phyloP scores from a whole-genome alignment of 768 basidiomycete species.

The Mycena maculata region DNA sequence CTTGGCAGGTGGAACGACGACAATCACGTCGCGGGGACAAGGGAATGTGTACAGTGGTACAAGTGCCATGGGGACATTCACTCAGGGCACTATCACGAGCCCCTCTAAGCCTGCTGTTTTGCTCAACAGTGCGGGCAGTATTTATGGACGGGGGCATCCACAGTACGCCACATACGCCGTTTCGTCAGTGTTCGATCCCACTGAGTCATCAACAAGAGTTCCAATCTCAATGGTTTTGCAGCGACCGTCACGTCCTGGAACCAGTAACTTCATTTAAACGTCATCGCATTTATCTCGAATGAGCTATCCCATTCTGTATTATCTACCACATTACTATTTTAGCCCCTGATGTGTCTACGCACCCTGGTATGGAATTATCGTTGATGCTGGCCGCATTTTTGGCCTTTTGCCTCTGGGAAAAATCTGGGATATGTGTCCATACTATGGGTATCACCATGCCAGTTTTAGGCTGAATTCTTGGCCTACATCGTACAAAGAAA shows the following conservation, averaged over 20 bases:
- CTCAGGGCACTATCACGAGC: conserved; percentile 59
- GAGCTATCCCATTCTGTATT: too few relatives aligned
- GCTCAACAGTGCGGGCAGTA: conserved; percentile 65
- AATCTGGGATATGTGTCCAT: too few relatives aligned
- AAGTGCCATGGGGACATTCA: conserved; percentile 54
- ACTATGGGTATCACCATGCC: too few relatives aligned
- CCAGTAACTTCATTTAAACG: not conserved
- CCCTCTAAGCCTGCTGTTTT: conserved; percentile 67
- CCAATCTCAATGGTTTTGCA: conserved; percentile 66
- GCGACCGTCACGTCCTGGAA: conserved; percentile 63
- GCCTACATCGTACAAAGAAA: too few relatives aligned
- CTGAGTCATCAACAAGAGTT: conserved; percentile 64
- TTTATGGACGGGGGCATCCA: conserved; percentile 72
- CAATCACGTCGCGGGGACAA: conserved; percentile 77
- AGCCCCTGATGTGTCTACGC: too few relatives aligned
- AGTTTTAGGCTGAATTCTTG: too few relatives aligned
- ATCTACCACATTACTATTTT: too few relatives aligned
- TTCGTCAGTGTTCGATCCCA: conserved; percentile 75
- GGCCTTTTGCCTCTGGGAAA: too few relatives aligned
- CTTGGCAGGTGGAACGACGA: conserved; percentile 69
- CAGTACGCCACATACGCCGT: conserved; percentile 73
- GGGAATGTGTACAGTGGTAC: conserved; percentile 77
- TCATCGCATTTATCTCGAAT: too few relatives aligned
- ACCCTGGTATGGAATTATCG: too few relatives aligned
- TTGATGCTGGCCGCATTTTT: too few relatives aligned